Evolutionary conservation across 495 filamentous ascomycete species (phyloP), one percentile per base, ranked within the genome.

Genomic region (Daldinia decipiens): DNA sequence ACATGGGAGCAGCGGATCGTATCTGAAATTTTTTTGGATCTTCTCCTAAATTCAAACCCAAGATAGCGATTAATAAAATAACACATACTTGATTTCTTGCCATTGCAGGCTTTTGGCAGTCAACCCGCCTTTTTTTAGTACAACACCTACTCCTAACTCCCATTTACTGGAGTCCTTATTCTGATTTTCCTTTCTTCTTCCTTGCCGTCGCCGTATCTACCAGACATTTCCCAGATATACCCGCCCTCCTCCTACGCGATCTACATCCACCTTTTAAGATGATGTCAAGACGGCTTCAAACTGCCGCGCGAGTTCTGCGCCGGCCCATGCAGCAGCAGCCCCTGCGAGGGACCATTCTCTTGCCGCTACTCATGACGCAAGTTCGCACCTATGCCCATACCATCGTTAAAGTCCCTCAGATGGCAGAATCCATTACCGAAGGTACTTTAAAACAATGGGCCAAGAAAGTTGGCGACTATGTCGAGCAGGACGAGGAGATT

Each of bases 371-470:
- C 58, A 83, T 82, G 79, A 79, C 78, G 45, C 85, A 87, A 75
- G 81, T 87, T 50, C 82, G 84, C 50, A 81, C 63, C 65, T 88
- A 87, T 75, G 94, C 93, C 77, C 93, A 96, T 66, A 89, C 84
- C 61, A 81, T 94, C 55, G 89, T 99, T 79, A 95, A 98, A 82
- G 96, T 98, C 74, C 96, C 95, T 17, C 86, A 94, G 74, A 99
- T 99, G 95, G 95, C 95, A 60, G 95, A 99, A 79, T 99, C 96
- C 13, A 98, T 99, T 78, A 96, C 93, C 43, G 95, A 99, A 80
- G 95, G 95, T 59, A 98, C 96, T 19, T 79, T 99, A 77, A 98
- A 97, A 82, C 93, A 97, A 74, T 99, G 92, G 84, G 91, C 88
- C 65, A 98, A 98, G 87, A 88, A 97, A 82, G 84, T 97, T 77